Evolutionary conservation across 2,329 filamentous ascomycete species (phyloP), one percentile per base, ranked within the genome.

Genomic region (Periconia sp.): DNA sequence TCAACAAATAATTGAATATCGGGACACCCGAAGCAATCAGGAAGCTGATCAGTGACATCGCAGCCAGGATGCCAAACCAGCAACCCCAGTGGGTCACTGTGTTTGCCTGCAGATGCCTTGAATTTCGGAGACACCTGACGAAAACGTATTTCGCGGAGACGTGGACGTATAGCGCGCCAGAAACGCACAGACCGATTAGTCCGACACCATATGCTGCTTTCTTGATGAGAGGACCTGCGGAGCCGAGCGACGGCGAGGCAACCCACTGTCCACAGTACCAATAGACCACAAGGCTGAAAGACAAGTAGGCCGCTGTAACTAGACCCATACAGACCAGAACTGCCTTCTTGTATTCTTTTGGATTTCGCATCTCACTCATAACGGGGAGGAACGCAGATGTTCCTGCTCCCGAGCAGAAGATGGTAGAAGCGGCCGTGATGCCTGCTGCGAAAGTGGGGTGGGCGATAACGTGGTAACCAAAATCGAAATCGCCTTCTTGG

Each of bases 361-460:
- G 85, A 30, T 78, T 76, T 27, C 56, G 76, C 84, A 88, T 88
- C 72, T 88, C 86, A 0, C 81, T 82, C 49, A 88, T 87, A 53
- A 88, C 82, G 5, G 84, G 83, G 1, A 88, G 71, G 62, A 87
- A 88, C 1, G 83, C 82, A 0, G 80, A 82, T 0, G 84, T 86
- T 17, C 81, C 83, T 0, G 84, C 81, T 7, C 78, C 80, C 2
- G 82, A 83, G 52, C 82, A 80, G 70, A 87, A 85, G 56, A 88
- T 86, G 2, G 82, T 85, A 1, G 78, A 77, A 0, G 40, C 58
- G 3, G 84, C 82, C 0, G 80, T 81, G 60, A 87, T 85, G 8
- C 82, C 85, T 1, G 77, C 79, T 0, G 81, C 79, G 63, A 88
- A 88, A 18, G 75, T 79, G 0, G 85, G 83, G 58, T 81, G 71